Percentiles rank a stretch among this genome's conserved stretches.
Conservation (phyloP, 2,329 filamentous ascomycete species). For the Stachybotrys chartarum region DNA sequence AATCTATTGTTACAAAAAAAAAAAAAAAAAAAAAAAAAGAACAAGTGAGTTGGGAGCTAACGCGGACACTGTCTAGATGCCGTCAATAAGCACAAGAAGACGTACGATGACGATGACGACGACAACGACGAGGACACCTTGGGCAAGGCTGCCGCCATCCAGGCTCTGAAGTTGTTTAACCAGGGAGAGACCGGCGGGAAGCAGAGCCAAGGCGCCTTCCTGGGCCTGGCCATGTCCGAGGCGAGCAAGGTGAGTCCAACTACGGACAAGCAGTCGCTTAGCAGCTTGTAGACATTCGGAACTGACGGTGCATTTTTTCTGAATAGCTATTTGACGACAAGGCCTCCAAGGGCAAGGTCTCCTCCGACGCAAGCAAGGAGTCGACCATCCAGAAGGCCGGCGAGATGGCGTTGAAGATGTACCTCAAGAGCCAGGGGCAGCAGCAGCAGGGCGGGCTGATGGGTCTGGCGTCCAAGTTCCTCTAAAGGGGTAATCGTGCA, state of each 20-base stretch:
- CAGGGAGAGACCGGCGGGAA: constrained; percentile 40
- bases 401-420: constrained; percentile 87
- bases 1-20: neutral
- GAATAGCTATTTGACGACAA: constrained; percentile 53
- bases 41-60: too few species aligned
- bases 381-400: constrained; percentile 71
- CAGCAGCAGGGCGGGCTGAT: constrained; percentile 31
- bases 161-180: constrained; percentile 74
- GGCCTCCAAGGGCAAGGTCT: constrained; percentile 43
- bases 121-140: constrained; percentile 44
- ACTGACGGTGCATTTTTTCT: neutral
- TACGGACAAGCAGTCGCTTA: neutral
- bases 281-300: neutral
- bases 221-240: constrained; percentile 82
- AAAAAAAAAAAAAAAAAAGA: too few species aligned
- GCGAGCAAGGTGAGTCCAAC: constrained; percentile 59
- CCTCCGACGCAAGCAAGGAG: constrained; percentile 65
- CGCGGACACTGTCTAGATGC: constrained; percentile 40
- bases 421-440: constrained; percentile 67
- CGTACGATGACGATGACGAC: constrained; percentile 49
- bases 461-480: constrained; percentile 40
- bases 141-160: constrained; percentile 71
- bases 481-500: constrained; percentile 12
- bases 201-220: constrained; percentile 68
- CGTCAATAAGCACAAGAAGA: constrained; percentile 66